These are phyloP conservation scores for Neofusicoccum sp. DNA, from an alignment of 2,329 filamentous ascomycete genomes.

Conservation along the genomic window DNA sequence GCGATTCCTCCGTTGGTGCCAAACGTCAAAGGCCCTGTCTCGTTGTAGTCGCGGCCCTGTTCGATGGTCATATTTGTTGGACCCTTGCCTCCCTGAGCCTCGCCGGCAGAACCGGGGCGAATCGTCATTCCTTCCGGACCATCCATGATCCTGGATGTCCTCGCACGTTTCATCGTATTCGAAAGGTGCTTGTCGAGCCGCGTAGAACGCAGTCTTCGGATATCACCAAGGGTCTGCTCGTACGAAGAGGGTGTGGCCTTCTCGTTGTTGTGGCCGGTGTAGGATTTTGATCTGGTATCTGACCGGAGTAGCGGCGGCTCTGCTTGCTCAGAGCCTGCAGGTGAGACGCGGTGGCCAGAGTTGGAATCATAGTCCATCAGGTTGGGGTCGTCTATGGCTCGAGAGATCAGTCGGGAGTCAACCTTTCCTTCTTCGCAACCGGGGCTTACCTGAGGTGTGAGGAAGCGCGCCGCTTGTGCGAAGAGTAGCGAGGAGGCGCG, in stretches of 20 bases:
- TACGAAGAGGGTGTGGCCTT: slow-evolving; percentile 67
- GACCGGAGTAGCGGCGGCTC: slow-evolving; percentile 58
- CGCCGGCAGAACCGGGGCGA: slow-evolving; percentile 65
- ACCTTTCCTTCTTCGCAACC: background rate
- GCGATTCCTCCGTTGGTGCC: slow-evolving; percentile 81
- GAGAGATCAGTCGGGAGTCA: slow-evolving; percentile 26
- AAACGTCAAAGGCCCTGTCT: slow-evolving; percentile 74
- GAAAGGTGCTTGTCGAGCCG: slow-evolving; percentile 92
- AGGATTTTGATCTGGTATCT: slow-evolving; percentile 72
- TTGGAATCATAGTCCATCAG: slow-evolving; percentile 64
- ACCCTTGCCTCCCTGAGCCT: slow-evolving; percentile 44
- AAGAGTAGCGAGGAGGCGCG: slow-evolving; percentile 82
- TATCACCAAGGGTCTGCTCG: slow-evolving; percentile 94
- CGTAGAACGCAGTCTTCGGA: slow-evolving; percentile 85
- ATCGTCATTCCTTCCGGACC: slow-evolving; percentile 65
- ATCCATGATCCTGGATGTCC: slow-evolving; percentile 90
- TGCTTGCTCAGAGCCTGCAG: slow-evolving; percentile 40
- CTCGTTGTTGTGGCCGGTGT: slow-evolving; percentile 58
- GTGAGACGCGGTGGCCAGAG: slow-evolving; percentile 59
- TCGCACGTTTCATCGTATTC: slow-evolving; percentile 84
- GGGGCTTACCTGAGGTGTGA: slow-evolving; percentile 59
- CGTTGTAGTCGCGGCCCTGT: slow-evolving; percentile 73
- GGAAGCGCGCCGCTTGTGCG: slow-evolving; percentile 79
- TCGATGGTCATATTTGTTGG: slow-evolving; percentile 64
- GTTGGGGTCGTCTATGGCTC: slow-evolving; percentile 63